Conservation (phyloP, 2,329 filamentous ascomycete species). For the Cladobotryum mycophilum region DNA sequence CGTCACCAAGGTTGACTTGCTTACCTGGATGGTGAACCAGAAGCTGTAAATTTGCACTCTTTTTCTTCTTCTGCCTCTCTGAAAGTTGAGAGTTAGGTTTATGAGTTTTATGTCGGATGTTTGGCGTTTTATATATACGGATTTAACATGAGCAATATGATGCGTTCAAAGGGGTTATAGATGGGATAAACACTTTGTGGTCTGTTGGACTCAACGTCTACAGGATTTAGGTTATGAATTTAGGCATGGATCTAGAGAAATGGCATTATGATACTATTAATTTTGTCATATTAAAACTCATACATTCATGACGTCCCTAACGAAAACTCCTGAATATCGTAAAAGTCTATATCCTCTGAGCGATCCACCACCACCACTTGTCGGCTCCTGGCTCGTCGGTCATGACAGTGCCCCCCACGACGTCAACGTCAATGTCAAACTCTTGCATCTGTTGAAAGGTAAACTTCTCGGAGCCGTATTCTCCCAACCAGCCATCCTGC, state of each 20-base stretch:
- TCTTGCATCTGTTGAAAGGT: conserved; percentile 77
- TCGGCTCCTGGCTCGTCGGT: conserved; percentile 64
- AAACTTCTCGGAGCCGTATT: conserved; percentile 72
- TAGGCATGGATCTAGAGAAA: not conserved
- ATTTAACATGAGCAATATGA: not conserved
- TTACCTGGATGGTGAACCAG: conserved; percentile 83
- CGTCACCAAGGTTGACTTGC: conserved; percentile 91
- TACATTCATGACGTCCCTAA: not conserved
- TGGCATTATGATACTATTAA: not conserved
- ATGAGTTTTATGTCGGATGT: not conserved
- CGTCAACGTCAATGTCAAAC: conserved; percentile 70
- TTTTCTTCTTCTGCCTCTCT: not conserved
- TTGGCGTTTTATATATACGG: conserved; percentile 2
- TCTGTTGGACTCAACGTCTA: conserved; percentile 39
- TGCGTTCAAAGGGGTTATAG: not conserved
- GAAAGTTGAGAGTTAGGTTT: not conserved
- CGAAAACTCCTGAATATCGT: not conserved
- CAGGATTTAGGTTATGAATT: conserved; percentile 12
- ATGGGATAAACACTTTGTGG: conserved; percentile 11
- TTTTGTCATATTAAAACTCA: not conserved
- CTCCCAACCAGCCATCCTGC: conserved; percentile 77
- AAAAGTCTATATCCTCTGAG: conserved; percentile 54
- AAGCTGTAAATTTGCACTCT: conserved; percentile 22
- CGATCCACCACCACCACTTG: conserved; percentile 90
- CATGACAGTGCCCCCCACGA: conserved; percentile 67